Evolutionary conservation across 257 asterid genomes (phyloP).

Genomic region (Petunia secreta): DNA sequence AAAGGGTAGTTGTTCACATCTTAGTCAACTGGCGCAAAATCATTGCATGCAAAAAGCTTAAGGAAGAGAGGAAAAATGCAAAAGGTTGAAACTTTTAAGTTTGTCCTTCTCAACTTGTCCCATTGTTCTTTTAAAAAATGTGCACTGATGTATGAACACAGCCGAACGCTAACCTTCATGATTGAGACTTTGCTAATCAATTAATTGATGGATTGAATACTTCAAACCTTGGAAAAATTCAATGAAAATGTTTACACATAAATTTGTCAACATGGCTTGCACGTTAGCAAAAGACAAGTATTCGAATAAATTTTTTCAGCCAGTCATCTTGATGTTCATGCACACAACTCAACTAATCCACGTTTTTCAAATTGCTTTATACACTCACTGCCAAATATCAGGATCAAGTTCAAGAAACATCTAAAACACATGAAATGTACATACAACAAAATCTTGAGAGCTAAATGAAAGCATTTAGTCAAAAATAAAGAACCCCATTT

Average conservation of each 20-base stretch:
- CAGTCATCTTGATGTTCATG: not conserved
- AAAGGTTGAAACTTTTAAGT: not conserved
- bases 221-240: no score
- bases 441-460: not conserved
- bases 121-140: not conserved
- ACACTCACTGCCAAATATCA: not conserved
- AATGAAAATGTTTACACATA: not conserved
- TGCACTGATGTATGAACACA: not conserved
- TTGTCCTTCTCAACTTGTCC: not conserved
- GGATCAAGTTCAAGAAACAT: conserved; percentile 15
- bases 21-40: no score
- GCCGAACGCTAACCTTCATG: no score
- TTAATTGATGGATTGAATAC: not conserved
- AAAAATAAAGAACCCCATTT: no score
- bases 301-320: not conserved
- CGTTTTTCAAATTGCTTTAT: not conserved
- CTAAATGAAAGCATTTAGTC: not conserved
- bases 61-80: no score
- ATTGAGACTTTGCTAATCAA: no score
- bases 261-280: conserved; percentile 18
- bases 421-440: not conserved
- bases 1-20: no score
- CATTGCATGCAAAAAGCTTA: no score
- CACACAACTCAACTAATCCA: not conserved
- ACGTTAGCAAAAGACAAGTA: not conserved